A percentile compares a stretch with the other conserved stretches of the same genome.
phyloP scores from a whole-genome alignment of 2,329 filamentous ascomycete species.

The Colletotrichum navitas region DNA sequence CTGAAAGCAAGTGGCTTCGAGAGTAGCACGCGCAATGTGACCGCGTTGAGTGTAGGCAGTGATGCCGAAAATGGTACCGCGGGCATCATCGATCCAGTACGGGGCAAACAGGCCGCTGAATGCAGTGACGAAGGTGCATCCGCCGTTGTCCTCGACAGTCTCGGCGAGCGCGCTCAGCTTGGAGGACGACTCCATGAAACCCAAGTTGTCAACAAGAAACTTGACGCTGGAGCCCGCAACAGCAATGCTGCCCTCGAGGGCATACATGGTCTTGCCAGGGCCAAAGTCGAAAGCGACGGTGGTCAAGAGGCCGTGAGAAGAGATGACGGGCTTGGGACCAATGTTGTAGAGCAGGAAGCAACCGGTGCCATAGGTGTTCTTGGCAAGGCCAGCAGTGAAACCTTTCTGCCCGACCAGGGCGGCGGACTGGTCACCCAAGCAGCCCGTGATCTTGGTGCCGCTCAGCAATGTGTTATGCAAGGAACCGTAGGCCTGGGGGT shows the following conservation, averaged over 20 bases:
- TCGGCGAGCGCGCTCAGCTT: conserved; percentile 61
- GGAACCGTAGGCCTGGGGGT: conserved; percentile 75
- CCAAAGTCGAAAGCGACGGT: conserved; percentile 85
- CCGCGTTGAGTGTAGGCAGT: conserved; percentile 82
- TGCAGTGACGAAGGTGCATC: conserved; percentile 82
- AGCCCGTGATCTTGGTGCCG: conserved; percentile 79
- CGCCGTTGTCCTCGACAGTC: conserved; percentile 75
- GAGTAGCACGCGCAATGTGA: conserved; percentile 82
- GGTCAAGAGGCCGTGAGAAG: conserved; percentile 79
- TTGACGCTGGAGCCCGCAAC: conserved; percentile 83
- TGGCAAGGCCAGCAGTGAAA: conserved; percentile 80
- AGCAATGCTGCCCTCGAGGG: conserved; percentile 81
- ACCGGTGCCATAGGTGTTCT: conserved; percentile 89
- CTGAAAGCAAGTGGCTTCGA: conserved; percentile 86
- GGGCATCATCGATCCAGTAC: conserved; percentile 87
- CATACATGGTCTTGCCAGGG: conserved; percentile 75
- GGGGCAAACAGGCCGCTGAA: conserved; percentile 86
- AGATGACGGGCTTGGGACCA: conserved; percentile 82
- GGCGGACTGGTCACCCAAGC: conserved; percentile 84
- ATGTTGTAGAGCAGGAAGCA: conserved; percentile 90
- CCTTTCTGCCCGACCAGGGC: conserved; percentile 85
- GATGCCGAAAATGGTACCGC: conserved; percentile 84
- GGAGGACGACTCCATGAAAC: conserved; percentile 64
- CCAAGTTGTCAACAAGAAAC: conserved; percentile 71
- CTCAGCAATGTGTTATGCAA: conserved; percentile 72